Base-by-base conservation (phyloP, 495 filamentous ascomycete genomes). In the Coniosporium apollinis region DNA sequence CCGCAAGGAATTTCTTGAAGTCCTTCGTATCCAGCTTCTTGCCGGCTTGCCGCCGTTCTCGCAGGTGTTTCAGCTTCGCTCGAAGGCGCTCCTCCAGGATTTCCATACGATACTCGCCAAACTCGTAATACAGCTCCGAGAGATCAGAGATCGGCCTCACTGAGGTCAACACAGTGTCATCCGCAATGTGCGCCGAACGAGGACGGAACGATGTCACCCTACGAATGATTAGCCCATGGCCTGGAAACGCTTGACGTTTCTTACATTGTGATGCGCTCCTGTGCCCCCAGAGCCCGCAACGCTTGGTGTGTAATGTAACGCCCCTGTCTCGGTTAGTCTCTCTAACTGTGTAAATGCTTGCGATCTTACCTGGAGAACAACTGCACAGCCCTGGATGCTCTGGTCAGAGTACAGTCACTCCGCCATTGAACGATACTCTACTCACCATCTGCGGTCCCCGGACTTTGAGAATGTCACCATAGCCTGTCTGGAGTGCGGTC, bases 201-300 rank as follows among this genome's bases (percentile, higher is more conserved):
- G 75, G 73, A 5, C 78, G 65, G 56, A 80, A 80, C 5, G 75
- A 79, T 4, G 76, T 80, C 17, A 81, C 76, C 63, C 77, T 74
- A 16, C 9, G n/a, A 19, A 70, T 76, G 54, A 80, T 77, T 26
- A 75, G 70, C 51, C 80, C 77, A 14, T 66, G 65, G 7, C 62
- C 60, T 21, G n/a, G n/a, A n/a, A n/a, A n/a, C n/a, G n/a, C n/a
- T n/a, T n/a, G n/a, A n/a, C n/a, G n/a, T n/a, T n/a, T n/a, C n/a
- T n/a, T n/a, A n/a, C n/a, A n/a, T n/a, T n/a, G n/a, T n/a, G n/a
- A n/a, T n/a, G n/a, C n/a, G n/a, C n/a, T n/a, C n/a, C n/a, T n/a
- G n/a, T n/a, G n/a, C n/a, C n/a, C 75, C 74, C 22, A 76, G 60
- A 1, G 75, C 67, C 17, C 63, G 66, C 16, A 82, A 62, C 16